These are phyloP conservation scores for Septoria linicola DNA, from an alignment of 2,329 filamentous ascomycete genomes.

Conservation along the genomic window DNA sequence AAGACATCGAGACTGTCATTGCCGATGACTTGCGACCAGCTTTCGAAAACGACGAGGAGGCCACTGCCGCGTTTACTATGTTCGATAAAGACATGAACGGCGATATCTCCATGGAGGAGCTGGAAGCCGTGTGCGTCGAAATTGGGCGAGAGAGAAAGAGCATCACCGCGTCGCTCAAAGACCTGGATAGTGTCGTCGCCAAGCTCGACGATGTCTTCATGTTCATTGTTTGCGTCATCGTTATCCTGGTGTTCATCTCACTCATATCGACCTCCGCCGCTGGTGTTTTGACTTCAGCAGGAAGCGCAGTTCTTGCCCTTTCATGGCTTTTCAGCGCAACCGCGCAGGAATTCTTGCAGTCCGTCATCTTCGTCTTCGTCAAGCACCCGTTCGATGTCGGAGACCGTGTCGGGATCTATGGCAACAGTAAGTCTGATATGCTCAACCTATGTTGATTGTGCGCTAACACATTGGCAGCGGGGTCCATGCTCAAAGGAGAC, in stretches of 20 bases:
- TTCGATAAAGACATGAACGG: conserved; percentile 97
- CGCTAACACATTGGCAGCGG: too few relatives aligned
- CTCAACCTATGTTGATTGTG: too few relatives aligned
- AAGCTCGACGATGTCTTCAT: conserved; percentile 88
- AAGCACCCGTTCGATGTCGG: conserved; percentile 98
- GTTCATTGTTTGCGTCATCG: conserved; percentile 78
- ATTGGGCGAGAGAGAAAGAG: conserved; percentile 93
- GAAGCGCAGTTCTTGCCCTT: conserved; percentile 81
- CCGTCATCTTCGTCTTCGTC: conserved; percentile 91
- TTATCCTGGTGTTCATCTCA: conserved; percentile 81
- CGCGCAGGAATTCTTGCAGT: conserved; percentile 91
- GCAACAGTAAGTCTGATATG: too few relatives aligned
- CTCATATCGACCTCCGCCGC: conserved; percentile 89
- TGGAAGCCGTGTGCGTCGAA: conserved; percentile 90
- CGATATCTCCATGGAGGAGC: conserved; percentile 91
- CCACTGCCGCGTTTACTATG: conserved; percentile 82
- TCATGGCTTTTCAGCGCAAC: conserved; percentile 92
- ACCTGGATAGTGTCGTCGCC: conserved; percentile 87
- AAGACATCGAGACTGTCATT: conserved; percentile 72
- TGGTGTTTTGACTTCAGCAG: conserved; percentile 83
- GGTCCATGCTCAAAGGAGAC: conserved; percentile 73
- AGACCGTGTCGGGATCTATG: conserved; percentile 87
- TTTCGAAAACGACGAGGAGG: conserved; percentile 80
- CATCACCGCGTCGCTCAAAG: conserved; percentile 90
- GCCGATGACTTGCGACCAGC: conserved; percentile 75